A percentile compares a stretch with the other conserved stretches of the same genome.
phyloP scores from a whole-genome alignment of 495 filamentous ascomycete species.

The Aspergillus heteromorphus region DNA sequence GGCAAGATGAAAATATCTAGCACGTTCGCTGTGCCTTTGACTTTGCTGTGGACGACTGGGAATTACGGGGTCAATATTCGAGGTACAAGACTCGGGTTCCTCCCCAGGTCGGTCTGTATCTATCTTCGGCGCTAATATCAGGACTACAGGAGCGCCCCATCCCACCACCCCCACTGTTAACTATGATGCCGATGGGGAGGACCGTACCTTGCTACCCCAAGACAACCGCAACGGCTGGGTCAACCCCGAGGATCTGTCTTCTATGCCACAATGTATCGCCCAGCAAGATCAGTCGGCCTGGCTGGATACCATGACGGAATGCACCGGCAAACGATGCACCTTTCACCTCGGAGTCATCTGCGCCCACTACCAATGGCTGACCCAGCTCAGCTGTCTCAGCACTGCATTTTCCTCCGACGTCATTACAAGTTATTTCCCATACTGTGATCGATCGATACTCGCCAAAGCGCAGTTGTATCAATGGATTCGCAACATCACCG shows the following conservation, averaged over 20 bases:
- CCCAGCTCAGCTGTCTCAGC: slow-evolving; percentile 13
- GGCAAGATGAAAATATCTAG: slow-evolving; percentile 2
- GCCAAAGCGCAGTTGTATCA: slow-evolving; percentile 12
- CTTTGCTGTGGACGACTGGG: slow-evolving; percentile 1
- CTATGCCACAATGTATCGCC: slow-evolving; percentile 14
- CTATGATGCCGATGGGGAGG: not conserved
- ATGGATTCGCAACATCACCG: slow-evolving; percentile 7
- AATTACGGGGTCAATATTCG: not conserved
- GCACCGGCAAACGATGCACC: slow-evolving; percentile 13
- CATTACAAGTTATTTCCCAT: slow-evolving; percentile 8
- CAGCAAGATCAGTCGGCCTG: slow-evolving; percentile 11
- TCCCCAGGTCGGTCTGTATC: not conserved
- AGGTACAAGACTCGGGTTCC: not conserved
- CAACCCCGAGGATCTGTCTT: slow-evolving; percentile 9
- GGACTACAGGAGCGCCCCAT: not conserved
- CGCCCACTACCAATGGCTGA: slow-evolving; percentile 17
- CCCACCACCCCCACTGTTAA: not conserved
- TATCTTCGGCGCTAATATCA: not conserved
- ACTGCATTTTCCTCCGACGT: slow-evolving; percentile 6
- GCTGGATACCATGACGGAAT: slow-evolving; percentile 9
- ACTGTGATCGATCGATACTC: slow-evolving; percentile 11
- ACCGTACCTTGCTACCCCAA: slow-evolving; percentile 1
- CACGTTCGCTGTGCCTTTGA: no score
- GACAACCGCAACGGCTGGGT: slow-evolving; percentile 11
- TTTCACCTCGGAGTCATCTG: slow-evolving; percentile 10